phyloP scores from a whole-genome alignment of 2,329 filamentous ascomycete genomes.

The Ophiostoma novo-ulmi region DNA sequence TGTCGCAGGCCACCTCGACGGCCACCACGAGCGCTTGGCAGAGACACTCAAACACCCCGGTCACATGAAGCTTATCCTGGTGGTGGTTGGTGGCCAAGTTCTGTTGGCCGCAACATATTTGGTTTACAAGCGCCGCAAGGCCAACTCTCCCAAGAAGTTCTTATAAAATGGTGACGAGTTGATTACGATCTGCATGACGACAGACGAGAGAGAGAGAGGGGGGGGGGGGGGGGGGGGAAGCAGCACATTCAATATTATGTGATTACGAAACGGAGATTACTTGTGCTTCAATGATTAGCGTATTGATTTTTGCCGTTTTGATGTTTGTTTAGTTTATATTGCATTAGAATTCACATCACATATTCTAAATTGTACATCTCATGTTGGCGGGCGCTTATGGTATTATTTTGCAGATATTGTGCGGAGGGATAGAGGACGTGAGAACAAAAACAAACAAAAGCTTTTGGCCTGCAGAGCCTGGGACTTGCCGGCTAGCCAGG shows the following conservation, averaged over 20 bases:
- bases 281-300: neutral
- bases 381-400: neutral
- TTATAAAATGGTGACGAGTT: constrained; percentile 44
- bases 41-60: constrained; percentile 44
- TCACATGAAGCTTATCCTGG: constrained; percentile 55
- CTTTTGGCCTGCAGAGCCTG: neutral
- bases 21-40: constrained; percentile 47
- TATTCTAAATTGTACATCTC: neutral
- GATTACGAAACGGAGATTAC: neutral
- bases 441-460: neutral
- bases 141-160: constrained; percentile 84
- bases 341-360: neutral
- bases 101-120: constrained; percentile 64
- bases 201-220: neutral
- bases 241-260: neutral
- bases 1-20: constrained; percentile 34
- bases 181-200: neutral
- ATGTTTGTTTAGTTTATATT: neutral
- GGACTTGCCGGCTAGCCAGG: too few relatives aligned
- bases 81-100: constrained; percentile 70
- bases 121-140: constrained; percentile 72
- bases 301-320: neutral
- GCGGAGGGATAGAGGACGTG: neutral
- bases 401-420: too few relatives aligned
- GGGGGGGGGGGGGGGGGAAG: neutral